phyloP scores from a whole-genome alignment of 2,329 filamentous ascomycete genomes.

The Neonectria sp. region DNA sequence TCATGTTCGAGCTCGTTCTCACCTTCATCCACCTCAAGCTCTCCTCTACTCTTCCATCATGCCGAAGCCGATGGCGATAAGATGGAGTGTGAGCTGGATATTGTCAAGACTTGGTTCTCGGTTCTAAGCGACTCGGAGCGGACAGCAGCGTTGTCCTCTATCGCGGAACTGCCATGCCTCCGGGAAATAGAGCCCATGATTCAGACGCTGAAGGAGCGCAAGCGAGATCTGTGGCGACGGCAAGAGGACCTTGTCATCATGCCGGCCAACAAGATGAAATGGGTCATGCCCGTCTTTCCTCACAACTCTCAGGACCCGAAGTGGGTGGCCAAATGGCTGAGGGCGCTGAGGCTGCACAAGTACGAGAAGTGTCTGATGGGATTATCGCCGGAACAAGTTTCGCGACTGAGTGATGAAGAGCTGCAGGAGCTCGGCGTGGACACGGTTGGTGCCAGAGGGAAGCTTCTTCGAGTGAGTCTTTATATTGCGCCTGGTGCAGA shows the following conservation, averaged over 20 bases:
- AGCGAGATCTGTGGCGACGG: constrained; percentile 43
- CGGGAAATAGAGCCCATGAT: constrained; percentile 47
- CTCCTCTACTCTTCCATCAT: constrained; percentile 38
- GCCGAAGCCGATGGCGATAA: constrained; percentile 30
- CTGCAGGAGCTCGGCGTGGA: constrained; percentile 44
- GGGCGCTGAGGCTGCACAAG: constrained; percentile 46
- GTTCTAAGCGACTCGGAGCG: constrained; percentile 43
- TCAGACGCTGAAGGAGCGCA: constrained; percentile 46
- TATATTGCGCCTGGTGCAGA: too few species aligned
- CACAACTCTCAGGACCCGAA: constrained; percentile 42
- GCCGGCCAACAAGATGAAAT: constrained; percentile 42
- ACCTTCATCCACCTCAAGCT: constrained; percentile 41
- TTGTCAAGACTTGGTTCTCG: constrained; percentile 47
- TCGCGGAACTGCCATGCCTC: constrained; percentile 43
- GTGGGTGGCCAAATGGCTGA: constrained; percentile 46
- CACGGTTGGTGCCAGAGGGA: constrained; percentile 45
- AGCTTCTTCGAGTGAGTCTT: constrained; percentile 44
- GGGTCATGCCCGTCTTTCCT: constrained; percentile 45
- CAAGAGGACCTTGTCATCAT: constrained; percentile 46
- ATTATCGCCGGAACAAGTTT: constrained; percentile 42
- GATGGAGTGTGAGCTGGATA: constrained; percentile 41
- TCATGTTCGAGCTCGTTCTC: constrained; percentile 38
- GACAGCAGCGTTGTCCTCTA: constrained; percentile 40
- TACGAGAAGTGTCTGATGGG: constrained; percentile 44
- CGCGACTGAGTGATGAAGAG: constrained; percentile 36